Conservation (phyloP, 139 green algal species). For the Chlorella sp. region DNA sequence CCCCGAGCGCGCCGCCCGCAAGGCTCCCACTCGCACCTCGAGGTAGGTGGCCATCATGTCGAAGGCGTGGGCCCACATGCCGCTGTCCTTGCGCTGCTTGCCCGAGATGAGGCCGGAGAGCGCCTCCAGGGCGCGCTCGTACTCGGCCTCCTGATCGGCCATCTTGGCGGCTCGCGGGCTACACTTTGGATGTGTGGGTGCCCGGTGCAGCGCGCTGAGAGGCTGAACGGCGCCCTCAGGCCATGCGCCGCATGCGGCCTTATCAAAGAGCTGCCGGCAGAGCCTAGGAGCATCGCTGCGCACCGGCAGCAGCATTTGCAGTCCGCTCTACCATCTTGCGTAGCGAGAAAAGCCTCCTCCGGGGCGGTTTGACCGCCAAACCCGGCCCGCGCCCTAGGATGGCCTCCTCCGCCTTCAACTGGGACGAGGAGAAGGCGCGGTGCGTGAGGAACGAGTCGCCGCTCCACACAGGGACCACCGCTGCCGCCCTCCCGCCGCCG, state of each 20-base stretch:
- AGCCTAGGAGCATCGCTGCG: too few species aligned
- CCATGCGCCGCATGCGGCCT: too few species aligned
- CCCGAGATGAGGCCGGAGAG: slow-evolving; percentile 74
- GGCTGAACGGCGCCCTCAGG: too few species aligned
- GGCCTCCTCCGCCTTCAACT: neutral
- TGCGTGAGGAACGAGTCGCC: neutral
- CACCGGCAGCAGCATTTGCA: too few species aligned
- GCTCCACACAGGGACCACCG: neutral
- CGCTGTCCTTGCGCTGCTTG: slow-evolving; percentile 61
- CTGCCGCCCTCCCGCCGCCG: neutral
- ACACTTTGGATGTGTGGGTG: too few species aligned
- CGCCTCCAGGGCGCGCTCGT: slow-evolving; percentile 56
- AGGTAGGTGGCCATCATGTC: slow-evolving; percentile 81
- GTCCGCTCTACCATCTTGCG: too few species aligned
- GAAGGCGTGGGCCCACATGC: slow-evolving; percentile 74
- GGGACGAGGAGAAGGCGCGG: slow-evolving; percentile 27
- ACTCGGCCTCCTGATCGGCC: slow-evolving; percentile 35
- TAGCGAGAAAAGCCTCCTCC: too few species aligned
- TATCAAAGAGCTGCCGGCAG: too few species aligned
- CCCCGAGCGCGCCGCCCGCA: neutral
- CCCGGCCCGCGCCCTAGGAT: too few species aligned
- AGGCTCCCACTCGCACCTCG: slow-evolving; percentile 44
- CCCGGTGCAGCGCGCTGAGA: too few species aligned
- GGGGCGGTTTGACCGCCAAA: too few species aligned
- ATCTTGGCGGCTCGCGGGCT: too few species aligned